These are phyloP conservation scores for Umbelopsis isabellina DNA, from an alignment of 192 early-diverging fungal genomes.

Conservation along the genomic window DNA sequence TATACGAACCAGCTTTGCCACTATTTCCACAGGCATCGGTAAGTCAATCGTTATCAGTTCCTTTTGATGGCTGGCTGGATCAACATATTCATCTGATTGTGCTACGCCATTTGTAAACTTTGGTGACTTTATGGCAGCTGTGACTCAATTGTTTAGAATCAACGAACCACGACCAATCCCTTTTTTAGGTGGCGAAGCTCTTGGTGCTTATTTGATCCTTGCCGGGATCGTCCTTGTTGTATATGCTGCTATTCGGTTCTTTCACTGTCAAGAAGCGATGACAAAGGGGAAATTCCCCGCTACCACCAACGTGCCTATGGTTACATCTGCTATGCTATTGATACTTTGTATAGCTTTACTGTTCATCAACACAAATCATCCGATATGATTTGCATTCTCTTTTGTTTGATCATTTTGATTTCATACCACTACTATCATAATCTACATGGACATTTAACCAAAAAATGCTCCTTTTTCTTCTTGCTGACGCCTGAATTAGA, in stretches of 20 bases:
- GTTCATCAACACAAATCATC: neutral
- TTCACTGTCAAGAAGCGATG: constrained; percentile 15
- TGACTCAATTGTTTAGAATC: constrained; percentile 1
- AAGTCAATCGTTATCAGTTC: neutral
- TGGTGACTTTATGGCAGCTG: neutral
- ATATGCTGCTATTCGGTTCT: neutral
- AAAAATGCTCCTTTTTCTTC: no score
- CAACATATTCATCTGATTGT: neutral
- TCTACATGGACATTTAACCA: no score
- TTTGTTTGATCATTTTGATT: no score
- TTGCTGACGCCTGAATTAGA: no score
- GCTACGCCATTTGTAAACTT: neutral
- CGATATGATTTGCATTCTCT: neutral
- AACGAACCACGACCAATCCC: neutral
- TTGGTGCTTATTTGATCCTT: neutral
- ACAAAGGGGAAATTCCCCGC: neutral
- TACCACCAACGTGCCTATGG: neutral
- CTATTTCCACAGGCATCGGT: constrained; percentile 7
- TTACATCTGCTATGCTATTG: neutral
- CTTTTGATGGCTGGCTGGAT: neutral
- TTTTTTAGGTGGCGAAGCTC: neutral
- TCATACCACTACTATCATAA: no score
- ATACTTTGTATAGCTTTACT: neutral
- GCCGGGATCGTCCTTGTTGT: neutral
- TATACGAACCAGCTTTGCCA: constrained; percentile 5